Base-by-base conservation (phyloP, 257 asterid species). In the Nicotiana benthamiana region DNA sequence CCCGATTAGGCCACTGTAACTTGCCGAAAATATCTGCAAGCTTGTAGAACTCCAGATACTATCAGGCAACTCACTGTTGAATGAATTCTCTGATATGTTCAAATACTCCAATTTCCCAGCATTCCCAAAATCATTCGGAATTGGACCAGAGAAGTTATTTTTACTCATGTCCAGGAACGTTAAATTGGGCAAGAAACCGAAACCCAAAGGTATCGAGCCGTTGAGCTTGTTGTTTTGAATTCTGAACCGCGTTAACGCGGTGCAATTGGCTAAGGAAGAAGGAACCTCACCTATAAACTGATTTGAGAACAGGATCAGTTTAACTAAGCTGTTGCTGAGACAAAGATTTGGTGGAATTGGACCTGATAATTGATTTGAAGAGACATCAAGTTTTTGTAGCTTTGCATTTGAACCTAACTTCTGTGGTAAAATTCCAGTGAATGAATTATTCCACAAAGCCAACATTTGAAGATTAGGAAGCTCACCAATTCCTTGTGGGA, bases 171-270 rank as follows among this genome's bases (percentile, higher is more conserved):
- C 99, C 63, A 89, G 81, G 87, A 56, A 96, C 0, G 95, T 90
- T 46, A 94, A 89, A 70, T 90, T 92, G 0, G 92, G 89, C 85
- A 90, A 68, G 27, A 90, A 86, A 1, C 97, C 98, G 11, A 96
- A 96, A 4, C 99, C 98, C 0, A 56, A 32, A 0, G 98, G 98
- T 4, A 96, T 91, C 4, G 98, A 89, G 15, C 99, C 97, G 65
- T 90, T 96, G 70, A 94, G 92, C 1, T 13, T 79, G 90, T 96
- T 96, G 79, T 90, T 83, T n/a, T 93, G 97, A 51, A 89, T 87
- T 79, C 99, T 87, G 1, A 94, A 75, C 6, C 99, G 87, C 13
- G 64, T 43, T 52, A 96, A 70, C 13, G 96, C 75, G 7, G 90
- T 86, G 62, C 99, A 96, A 36, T 91, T 91, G 11, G 97, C 87